Conservation (phyloP, 768 basidiomycete species). For the Hygrophorus pudorinus region DNA sequence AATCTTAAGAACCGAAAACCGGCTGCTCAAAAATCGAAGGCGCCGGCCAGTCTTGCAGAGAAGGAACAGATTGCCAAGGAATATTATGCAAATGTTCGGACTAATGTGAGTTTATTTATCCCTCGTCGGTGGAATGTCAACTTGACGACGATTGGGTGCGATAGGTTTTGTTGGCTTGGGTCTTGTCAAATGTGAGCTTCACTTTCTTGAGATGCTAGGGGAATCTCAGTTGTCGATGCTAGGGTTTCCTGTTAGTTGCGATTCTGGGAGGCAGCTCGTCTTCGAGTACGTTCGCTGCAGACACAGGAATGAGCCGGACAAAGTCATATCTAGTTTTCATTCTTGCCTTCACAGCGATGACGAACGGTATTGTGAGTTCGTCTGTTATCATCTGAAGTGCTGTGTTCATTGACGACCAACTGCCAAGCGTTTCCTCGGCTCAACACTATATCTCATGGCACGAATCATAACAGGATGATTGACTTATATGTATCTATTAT, state of each 20-base stretch:
- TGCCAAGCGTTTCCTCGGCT: slow-evolving; percentile 21
- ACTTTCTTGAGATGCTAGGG: background rate
- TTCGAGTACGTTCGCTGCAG: slow-evolving; percentile 47
- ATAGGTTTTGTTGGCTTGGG: slow-evolving; percentile 69
- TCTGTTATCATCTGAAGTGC: background rate
- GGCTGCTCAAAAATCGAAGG: slow-evolving; percentile 20
- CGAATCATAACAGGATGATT: slow-evolving; percentile 18
- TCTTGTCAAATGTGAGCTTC: slow-evolving; percentile 63
- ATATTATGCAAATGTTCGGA: slow-evolving; percentile 82
- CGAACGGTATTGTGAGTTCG: slow-evolving; percentile 43
- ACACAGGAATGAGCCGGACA: slow-evolving; percentile 40
- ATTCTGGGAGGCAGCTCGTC: slow-evolving; percentile 55
- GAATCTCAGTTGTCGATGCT: background rate
- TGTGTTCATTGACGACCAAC: background rate
- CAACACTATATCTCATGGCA: slow-evolving; percentile 21
- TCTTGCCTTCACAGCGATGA: slow-evolving; percentile 71
- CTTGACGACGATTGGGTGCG: slow-evolving; percentile 3
- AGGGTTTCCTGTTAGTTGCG: slow-evolving; percentile 44
- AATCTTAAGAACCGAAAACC: slow-evolving; percentile 53
- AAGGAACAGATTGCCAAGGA: slow-evolving; percentile 69
- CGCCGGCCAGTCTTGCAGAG: slow-evolving; percentile 38
- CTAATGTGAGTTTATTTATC: slow-evolving; percentile 41
- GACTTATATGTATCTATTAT: slow-evolving; percentile 6
- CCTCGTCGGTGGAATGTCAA: background rate
- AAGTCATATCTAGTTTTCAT: slow-evolving; percentile 77